Evolutionary conservation across 441 rosid genomes (phyloP).

Genomic region (Raphanus hybrid): DNA sequence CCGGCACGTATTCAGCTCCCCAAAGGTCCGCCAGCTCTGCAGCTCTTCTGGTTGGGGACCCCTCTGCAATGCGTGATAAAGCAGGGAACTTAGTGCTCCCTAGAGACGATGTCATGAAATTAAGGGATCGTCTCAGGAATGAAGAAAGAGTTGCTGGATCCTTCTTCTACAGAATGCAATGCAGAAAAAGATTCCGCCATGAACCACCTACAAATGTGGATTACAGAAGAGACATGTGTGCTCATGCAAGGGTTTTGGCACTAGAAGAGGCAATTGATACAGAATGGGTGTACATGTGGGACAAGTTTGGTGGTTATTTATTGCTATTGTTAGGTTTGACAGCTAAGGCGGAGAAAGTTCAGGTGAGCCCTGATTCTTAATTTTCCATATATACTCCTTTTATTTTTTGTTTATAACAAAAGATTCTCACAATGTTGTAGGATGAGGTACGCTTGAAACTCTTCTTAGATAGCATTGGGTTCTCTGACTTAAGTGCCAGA

Average conservation of each 20-base stretch:
- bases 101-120: slow-evolving; percentile 98
- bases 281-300: slow-evolving; percentile 99
- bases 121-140: slow-evolving; percentile 96
- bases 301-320: slow-evolving; percentile 98
- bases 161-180: slow-evolving; percentile 73
- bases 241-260: slow-evolving; percentile 97
- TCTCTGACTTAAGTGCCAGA: slow-evolving; percentile 97
- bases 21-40: slow-evolving; percentile 99
- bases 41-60: slow-evolving; percentile 98
- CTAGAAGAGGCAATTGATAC: slow-evolving; percentile 99
- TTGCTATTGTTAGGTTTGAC: slow-evolving; percentile 98
- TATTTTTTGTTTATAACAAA: slow-evolving; percentile 21
- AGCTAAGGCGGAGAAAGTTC: slow-evolving; percentile 97
- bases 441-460: slow-evolving; percentile 99
- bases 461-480: slow-evolving; percentile 99
- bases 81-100: slow-evolving; percentile 99
- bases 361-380: slow-evolving; percentile 57
- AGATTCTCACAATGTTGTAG: slow-evolving; percentile 49
- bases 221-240: slow-evolving; percentile 98
- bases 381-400: slow-evolving; percentile 28
- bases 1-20: slow-evolving; percentile 99
- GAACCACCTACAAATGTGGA: slow-evolving; percentile 70
- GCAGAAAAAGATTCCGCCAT: slow-evolving; percentile 60
- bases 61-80: slow-evolving; percentile 94
- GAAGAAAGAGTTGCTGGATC: slow-evolving; percentile 93